Conservation (phyloP, 2,329 filamentous ascomycete species). For the Helminthosporium solani region DNA sequence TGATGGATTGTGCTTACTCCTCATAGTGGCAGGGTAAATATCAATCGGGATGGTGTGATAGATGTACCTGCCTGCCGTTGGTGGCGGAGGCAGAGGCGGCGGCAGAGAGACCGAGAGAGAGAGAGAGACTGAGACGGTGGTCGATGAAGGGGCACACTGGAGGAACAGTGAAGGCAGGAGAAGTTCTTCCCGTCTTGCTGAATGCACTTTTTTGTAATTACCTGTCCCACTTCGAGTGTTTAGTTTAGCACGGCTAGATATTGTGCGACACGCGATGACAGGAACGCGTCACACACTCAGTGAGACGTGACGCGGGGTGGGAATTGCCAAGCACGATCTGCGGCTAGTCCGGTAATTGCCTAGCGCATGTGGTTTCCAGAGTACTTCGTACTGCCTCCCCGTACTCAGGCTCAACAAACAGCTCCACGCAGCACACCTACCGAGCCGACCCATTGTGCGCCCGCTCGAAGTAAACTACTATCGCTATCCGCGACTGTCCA, state of each 20-base stretch:
- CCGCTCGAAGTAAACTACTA: background rate
- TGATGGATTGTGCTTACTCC: conserved; percentile 14
- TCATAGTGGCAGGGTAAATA: conserved; percentile 19
- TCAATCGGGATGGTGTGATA: no score
- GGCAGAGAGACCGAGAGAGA: background rate
- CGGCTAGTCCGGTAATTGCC: background rate
- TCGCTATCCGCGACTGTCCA: conserved; percentile 13
- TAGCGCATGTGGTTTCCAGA: background rate
- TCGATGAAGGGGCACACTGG: background rate
- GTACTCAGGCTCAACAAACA: background rate
- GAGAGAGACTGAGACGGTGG: no score
- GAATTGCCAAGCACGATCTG: conserved; percentile 1
- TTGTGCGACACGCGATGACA: conserved; percentile 9
- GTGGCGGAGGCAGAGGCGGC: conserved; percentile 2
- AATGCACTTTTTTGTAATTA: background rate
- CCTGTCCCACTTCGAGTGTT: background rate
- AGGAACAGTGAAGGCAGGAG: background rate
- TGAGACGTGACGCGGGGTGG: conserved; percentile 11
- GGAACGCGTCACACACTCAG: conserved; percentile 8
- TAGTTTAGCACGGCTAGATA: background rate
- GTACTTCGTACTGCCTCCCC: background rate
- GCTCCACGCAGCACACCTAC: background rate
- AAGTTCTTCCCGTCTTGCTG: background rate
- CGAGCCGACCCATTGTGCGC: background rate
- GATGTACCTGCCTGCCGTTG: background rate